Percentiles rank a stretch among this genome's conserved stretches.
Conservation (phyloP, 2,329 filamentous ascomycete species). For the Ophiostoma angusticollis region DNA sequence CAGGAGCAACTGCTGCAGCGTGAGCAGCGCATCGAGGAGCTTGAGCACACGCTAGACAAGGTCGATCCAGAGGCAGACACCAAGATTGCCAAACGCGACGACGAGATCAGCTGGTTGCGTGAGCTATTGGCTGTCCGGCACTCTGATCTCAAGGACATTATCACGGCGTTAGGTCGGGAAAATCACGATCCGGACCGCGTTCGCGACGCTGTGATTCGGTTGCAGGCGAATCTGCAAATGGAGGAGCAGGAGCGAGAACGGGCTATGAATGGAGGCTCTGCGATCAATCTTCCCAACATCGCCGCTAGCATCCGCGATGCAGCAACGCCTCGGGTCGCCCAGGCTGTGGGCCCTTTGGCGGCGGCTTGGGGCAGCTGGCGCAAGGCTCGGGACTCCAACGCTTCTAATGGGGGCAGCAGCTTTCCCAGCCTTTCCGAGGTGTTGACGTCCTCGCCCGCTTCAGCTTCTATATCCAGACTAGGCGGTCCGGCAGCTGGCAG, state of each 20-base stretch:
- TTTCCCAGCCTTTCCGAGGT: constrained; percentile 36
- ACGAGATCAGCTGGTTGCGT: constrained; percentile 88
- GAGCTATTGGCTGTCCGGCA: constrained; percentile 84
- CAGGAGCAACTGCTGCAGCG: constrained; percentile 95
- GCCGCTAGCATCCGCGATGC: constrained; percentile 65
- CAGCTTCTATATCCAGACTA: neutral
- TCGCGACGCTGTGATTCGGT: constrained; percentile 80
- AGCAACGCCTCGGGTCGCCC: constrained; percentile 68
- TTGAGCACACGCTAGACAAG: constrained; percentile 58
- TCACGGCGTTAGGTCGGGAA: constrained; percentile 62
- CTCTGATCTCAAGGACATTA: constrained; percentile 86
- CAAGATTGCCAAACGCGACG: constrained; percentile 83
- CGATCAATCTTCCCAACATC: constrained; percentile 49
- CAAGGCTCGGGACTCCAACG: constrained; percentile 44
- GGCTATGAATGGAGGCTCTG: constrained; percentile 56
- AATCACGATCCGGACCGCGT: constrained; percentile 66
- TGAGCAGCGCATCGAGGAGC: constrained; percentile 75
- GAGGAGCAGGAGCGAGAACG: constrained; percentile 91
- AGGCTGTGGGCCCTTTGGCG: constrained; percentile 63
- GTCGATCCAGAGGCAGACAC: constrained; percentile 63
- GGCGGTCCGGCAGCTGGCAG: constrained; percentile 20
- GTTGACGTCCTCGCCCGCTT: constrained; percentile 27
- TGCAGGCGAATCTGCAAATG: constrained; percentile 94
- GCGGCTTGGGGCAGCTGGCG: constrained; percentile 97
- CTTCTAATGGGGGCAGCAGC: constrained; percentile 10